A percentile compares a stretch with the other conserved stretches of the same genome.
These are phyloP conservation scores for Alliaria petiolata DNA, from an alignment of 345 rosid genomes.

Conservation along the genomic window DNA sequence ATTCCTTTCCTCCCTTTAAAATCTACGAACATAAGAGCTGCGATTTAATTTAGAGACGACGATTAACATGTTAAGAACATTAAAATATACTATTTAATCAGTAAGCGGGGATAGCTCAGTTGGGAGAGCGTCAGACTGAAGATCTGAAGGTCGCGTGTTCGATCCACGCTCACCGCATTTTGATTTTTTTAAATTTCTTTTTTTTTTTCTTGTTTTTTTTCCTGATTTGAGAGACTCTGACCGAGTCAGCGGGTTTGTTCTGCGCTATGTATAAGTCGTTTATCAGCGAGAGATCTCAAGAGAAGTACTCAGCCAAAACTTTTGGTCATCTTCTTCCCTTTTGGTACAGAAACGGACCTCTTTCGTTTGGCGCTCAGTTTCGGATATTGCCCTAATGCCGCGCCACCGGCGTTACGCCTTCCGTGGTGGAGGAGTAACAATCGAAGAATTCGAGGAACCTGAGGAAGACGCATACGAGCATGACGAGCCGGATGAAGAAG, in stretches of 20 bases:
- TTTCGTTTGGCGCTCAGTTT: not conserved
- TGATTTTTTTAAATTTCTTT: not conserved
- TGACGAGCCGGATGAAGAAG: not conserved
- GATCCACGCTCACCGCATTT: conserved; percentile 93
- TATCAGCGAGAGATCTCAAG: not conserved
- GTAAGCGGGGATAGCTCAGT: conserved; percentile 65
- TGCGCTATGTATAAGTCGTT: not conserved
- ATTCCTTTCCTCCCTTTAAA: not conserved
- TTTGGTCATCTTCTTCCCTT: no score
- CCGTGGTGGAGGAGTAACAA: not conserved
- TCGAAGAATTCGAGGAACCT: not conserved
- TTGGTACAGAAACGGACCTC: not conserved
- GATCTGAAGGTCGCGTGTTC: conserved; percentile 99
- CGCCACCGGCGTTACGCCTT: not conserved
- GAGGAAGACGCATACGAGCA: not conserved
- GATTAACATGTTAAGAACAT: no score
- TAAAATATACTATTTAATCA: not conserved
- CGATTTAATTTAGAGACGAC: not conserved
- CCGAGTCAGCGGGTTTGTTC: not conserved
- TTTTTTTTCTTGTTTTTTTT: no score
- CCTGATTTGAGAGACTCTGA: not conserved
- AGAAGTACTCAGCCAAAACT: not conserved
- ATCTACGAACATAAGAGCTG: not conserved
- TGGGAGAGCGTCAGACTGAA: conserved; percentile 99
- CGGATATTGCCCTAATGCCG: conserved; percentile 17